Conservation (phyloP, 2,329 filamentous ascomycete species). For the Aureobasidium namibiae region DNA sequence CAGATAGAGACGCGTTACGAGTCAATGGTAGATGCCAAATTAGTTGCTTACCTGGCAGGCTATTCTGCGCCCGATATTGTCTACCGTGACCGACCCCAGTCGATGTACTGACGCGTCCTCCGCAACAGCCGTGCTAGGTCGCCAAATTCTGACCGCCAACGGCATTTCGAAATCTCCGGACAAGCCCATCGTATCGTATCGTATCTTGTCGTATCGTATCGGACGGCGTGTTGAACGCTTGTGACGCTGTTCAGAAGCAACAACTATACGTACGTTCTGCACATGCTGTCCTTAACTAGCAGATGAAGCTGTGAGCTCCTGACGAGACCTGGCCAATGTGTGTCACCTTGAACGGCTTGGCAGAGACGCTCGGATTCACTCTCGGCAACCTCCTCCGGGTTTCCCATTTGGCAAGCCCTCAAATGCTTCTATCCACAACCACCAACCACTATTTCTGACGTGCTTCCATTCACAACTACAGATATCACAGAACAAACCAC, state of each 20-base stretch:
- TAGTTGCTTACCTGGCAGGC: neutral
- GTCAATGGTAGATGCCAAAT: neutral
- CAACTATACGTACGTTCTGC: too few relatives aligned
- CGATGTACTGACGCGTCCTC: neutral
- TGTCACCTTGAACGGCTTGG: too few relatives aligned
- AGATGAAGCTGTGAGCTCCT: too few relatives aligned
- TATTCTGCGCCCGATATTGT: neutral
- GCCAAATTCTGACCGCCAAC: neutral
- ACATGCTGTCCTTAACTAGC: neutral
- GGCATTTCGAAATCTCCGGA: neutral
- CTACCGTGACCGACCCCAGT: neutral
- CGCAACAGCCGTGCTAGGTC: neutral
- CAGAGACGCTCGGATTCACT: too few relatives aligned
- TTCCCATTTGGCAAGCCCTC: neutral
- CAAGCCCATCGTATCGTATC: too few relatives aligned
- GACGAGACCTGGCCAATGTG: too few relatives aligned
- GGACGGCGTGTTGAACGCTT: too few relatives aligned
- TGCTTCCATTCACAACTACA: neutral
- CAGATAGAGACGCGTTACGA: neutral
- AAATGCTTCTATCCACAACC: too few relatives aligned
- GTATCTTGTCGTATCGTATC: too few relatives aligned
- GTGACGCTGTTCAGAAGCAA: neutral
- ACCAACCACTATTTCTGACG: too few relatives aligned
- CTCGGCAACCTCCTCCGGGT: too few relatives aligned
- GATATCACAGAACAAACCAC: neutral